Evolutionary conservation across 345 rosid genomes (phyloP), one percentile per base, ranked within the genome.

Genomic region (Boechera stricta): DNA sequence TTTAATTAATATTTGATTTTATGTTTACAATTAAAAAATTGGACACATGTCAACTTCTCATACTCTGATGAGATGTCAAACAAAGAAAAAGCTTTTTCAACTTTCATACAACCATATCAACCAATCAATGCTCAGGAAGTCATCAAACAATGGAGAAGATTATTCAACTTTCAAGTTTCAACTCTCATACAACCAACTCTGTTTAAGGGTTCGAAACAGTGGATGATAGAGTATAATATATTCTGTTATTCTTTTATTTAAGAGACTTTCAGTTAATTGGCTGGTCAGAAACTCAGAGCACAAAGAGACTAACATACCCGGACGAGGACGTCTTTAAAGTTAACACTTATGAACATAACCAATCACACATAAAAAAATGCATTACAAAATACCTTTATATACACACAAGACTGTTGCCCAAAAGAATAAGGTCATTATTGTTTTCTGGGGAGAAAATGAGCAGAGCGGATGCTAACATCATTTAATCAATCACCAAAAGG

Each of bases 381-480:
- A 18, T 64, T 64, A 71, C 80, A 77, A 57, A 35, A n/a, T n/a
- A 64, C n/a, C 51, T 63, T n/a, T 76, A 77, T 69, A 64, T 71
- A 71, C 81, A 77, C 76, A 77, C 81, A 64, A 56, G 49, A 76
- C 48, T 41, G 60, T 56, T 58, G 36, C 66, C 28, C 67, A 57
- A 77, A 77, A 77, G 77, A 77, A 71, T 64, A 51, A 71, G 28
- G 38, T 69, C 61, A 66, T 66, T 44, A 62, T 64, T 55, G 32
- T 76, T 66, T 61, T 76, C 70, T 11, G 28, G n/a, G 36, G 26
- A 36, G 65, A 47, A 45, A 69, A 63, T 68, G 35, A 69, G 28
- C 28, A 61, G 39, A 69, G 26, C 64, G 42, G 67, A 76, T 21
- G 64, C 41, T 69, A 54, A 70, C 44, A 55, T 33, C 71, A 77